Base-by-base conservation (phyloP, 2,329 filamentous ascomycete genomes). In the Phaeosphaeria sp. region DNA sequence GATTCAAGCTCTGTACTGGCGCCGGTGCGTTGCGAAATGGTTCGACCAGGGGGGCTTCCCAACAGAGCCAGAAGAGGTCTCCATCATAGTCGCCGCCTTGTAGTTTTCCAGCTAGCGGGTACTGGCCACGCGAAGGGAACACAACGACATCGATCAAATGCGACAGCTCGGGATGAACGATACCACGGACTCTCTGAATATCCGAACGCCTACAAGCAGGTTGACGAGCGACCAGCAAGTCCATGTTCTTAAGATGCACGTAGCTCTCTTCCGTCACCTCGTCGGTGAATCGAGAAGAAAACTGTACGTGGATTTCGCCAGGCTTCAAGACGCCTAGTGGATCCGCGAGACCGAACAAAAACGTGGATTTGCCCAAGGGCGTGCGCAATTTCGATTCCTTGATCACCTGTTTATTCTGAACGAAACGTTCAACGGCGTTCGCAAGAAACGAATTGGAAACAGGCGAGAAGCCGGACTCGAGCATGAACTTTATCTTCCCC, bases 51-150 rank as follows among this genome's bases (percentile, higher is more conserved):
- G 78, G 75, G 0, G 81, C 78, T 25, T 93, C 90, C 89, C 89
- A 94, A 67, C 89, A 92, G 0, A 92, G 77, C 90, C 90, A 93
- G 4, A 90, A 83, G n/a, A 80, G 83, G 60, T 95, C 91, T 0
- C 91, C 91, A 63, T 94, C 91, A 60, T 93, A 94, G 67, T 94
- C 91, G 0, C 91, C 91, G 0, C 91, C 91, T 1, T 90, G 91
- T 0, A 94, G 79, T 66, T 89, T 88, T 8, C 87, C 84, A 0
- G 91, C 91, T 0, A 93, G 81, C 0, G 91, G 86, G 0, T 77
- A 78, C 24, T 82, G 71, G 0, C 90, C 90, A 57, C 83, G 85
- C 0, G 80, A 81, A 0, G 91, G 82, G 64, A 98, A 97, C 0
- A 97, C 84, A 15, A 95, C 82, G 1, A 97, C 88, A 65, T 97